These are phyloP conservation scores for Parmales sp. DNA, from an alignment of 108 stramenopile genomes.

Conservation along the genomic window DNA sequence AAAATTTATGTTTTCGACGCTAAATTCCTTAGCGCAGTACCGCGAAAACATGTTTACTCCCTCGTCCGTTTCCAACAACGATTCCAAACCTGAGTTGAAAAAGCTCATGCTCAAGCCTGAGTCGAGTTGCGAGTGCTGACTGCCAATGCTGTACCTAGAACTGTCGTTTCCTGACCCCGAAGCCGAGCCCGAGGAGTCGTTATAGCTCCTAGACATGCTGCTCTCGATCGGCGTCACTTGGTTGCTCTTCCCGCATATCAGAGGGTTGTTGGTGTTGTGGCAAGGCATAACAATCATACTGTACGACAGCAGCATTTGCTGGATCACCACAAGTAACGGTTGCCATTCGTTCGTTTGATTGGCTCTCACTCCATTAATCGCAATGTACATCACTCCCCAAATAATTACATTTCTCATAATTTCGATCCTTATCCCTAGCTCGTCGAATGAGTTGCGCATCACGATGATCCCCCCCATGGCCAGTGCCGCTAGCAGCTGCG, in stretches of 20 bases:
- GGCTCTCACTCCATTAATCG: conserved; percentile 18
- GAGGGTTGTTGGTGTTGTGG: background rate
- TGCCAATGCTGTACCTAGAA: background rate
- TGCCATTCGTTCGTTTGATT: conserved; percentile 19
- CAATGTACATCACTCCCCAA: conserved; percentile 18
- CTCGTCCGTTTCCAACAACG: conserved; percentile 29
- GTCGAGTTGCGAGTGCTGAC: no score
- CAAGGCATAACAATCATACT: conserved; percentile 33
- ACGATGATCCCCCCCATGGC: background rate
- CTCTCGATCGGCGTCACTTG: background rate
- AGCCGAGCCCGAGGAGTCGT: background rate
- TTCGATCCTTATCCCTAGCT: conserved; percentile 24
- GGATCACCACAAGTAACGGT: conserved; percentile 27
- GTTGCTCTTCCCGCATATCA: background rate
- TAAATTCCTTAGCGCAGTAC: conserved; percentile 39
- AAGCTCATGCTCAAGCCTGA: no score
- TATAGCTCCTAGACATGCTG: background rate
- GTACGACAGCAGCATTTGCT: conserved; percentile 32
- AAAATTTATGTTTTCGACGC: conserved; percentile 30
- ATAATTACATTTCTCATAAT: conserved; percentile 25
- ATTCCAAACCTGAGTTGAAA: conserved; percentile 24
- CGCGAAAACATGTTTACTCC: conserved; percentile 29
- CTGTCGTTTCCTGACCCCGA: background rate
- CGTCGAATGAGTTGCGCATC: conserved; percentile 14
- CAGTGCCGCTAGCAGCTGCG: background rate